Percentiles rank a stretch among this genome's conserved stretches.
Conservation (phyloP, 108 stramenopile genomes). For the Cyclotella cryptica region DNA sequence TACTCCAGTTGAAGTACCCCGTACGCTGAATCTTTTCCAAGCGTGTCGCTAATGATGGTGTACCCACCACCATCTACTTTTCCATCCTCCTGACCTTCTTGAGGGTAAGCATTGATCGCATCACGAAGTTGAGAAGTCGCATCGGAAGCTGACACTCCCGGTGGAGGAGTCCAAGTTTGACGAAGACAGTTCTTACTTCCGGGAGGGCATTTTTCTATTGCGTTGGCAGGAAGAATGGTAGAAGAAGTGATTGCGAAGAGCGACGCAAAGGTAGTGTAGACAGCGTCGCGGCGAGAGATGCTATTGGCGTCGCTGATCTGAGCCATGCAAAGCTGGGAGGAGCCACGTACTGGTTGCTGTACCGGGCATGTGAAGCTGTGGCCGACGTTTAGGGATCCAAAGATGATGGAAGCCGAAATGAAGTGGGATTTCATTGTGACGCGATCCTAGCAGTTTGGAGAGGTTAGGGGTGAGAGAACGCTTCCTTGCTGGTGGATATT, state of each 20-base stretch:
- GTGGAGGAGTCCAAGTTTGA: slow-evolving; percentile 81
- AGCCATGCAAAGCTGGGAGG: slow-evolving; percentile 4
- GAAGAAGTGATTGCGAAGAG: slow-evolving; percentile 18
- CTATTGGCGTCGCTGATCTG: background rate
- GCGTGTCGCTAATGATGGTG: slow-evolving; percentile 64
- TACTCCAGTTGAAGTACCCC: slow-evolving; percentile 71
- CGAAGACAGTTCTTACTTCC: slow-evolving; percentile 78
- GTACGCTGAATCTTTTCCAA: slow-evolving; percentile 30
- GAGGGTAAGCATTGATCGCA: slow-evolving; percentile 68
- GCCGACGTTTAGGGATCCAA: background rate
- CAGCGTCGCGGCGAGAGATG: slow-evolving; percentile 31
- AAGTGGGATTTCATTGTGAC: background rate
- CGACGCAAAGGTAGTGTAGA: slow-evolving; percentile 31
- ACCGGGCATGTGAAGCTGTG: slow-evolving; percentile 13
- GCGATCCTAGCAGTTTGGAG: too few relatives aligned
- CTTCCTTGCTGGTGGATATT: too few relatives aligned
- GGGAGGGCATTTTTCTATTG: slow-evolving; percentile 70
- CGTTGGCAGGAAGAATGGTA: slow-evolving; percentile 47
- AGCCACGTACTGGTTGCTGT: background rate
- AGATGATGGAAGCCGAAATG: background rate
- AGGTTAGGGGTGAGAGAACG: too few relatives aligned
- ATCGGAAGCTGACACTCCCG: slow-evolving; percentile 53
- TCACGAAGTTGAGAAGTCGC: slow-evolving; percentile 54
- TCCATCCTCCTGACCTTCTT: slow-evolving; percentile 66
- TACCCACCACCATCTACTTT: slow-evolving; percentile 80